Evolutionary conservation across 306 rosid species (phyloP).

Genomic region (Pterocarpus santalinus): DNA sequence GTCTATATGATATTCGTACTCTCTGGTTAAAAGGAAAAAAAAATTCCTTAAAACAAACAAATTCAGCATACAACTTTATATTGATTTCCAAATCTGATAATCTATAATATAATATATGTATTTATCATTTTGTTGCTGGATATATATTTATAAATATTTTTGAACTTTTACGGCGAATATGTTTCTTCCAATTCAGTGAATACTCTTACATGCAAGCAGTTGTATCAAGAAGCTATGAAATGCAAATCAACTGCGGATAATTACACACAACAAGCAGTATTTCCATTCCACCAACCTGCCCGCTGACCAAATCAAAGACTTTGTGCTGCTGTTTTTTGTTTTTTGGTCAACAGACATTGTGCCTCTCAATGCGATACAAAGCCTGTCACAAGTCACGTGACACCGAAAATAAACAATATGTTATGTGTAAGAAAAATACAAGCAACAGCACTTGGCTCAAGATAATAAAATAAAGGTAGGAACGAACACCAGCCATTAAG

Average conservation of each 20-base stretch:
- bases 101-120: no score
- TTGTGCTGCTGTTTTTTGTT: neutral
- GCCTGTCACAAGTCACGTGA: slow-evolving; percentile 44
- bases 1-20: no score
- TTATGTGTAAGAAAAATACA: slow-evolving; percentile 20
- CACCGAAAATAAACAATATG: neutral
- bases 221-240: slow-evolving; percentile 11
- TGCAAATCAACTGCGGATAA: slow-evolving; percentile 18
- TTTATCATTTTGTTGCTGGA: neutral
- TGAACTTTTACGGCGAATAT: neutral
- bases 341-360: neutral
- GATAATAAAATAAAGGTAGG: neutral
- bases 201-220: neutral
- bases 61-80: neutral
- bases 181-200: neutral
- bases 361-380: slow-evolving; percentile 15
- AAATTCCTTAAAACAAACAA: neutral
- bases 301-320: slow-evolving; percentile 37
- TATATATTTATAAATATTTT: neutral
- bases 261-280: neutral
- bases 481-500: slow-evolving; percentile 28
- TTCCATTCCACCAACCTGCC: neutral
- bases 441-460: slow-evolving; percentile 26
- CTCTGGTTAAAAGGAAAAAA: no score
- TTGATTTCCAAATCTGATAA: neutral